Evolutionary conservation across 1,284 basidiomycete genomes (phyloP), one percentile per base, ranked within the genome.

Genomic region (Clitocybe nebularis): DNA sequence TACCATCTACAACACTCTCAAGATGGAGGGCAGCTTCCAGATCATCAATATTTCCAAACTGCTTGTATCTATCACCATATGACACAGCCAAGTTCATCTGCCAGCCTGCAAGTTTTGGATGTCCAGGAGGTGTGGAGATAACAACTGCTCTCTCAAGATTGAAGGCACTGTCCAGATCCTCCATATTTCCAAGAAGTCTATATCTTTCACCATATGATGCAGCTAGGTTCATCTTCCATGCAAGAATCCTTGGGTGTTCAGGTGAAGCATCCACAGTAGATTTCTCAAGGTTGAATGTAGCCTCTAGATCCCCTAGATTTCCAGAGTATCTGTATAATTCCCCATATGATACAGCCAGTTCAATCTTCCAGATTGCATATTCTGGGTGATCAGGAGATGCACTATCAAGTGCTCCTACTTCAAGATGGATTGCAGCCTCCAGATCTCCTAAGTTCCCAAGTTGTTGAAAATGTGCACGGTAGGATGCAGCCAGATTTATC

Each of bases 181-280:
- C 29, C 13, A 32, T 13, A 9, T 32, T 32, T 32, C 29, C 29
- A 32, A 17, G 14, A 6, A 13, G 14, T 32, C 19, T 32, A 11
- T 7, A 32, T 32, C 29, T 32, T 8, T 32, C 29, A 32, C 19
- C 70, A 88, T 22, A 86, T 81, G 7, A 36, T 14, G 13, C 19
- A 36, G 14, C 34, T n/a, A 36, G 11, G 20, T 14, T 36, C 22
- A n/a, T 20, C n/a, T 23, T 36, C 16, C 17, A 20, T 20, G n/a
- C 19, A 21, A 20, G 34, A 20, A 36, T 19, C 2, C 17, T n/a
- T 3, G 34, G 34, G n/a, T 36, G 19, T 21, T 14, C 16, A n/a
- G n/a, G n/a, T n/a, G n/a, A n/a, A n/a, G 11, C 28, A 30, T 11
- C 11, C 16, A 5, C 16, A 5, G 28, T 14, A n/a, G n/a, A 4